A percentile compares a stretch with the other conserved stretches of the same genome.
Evolutionary conservation across 208 protist species (phyloP).

Genomic region (Wallacemonas collosoma): DNA sequence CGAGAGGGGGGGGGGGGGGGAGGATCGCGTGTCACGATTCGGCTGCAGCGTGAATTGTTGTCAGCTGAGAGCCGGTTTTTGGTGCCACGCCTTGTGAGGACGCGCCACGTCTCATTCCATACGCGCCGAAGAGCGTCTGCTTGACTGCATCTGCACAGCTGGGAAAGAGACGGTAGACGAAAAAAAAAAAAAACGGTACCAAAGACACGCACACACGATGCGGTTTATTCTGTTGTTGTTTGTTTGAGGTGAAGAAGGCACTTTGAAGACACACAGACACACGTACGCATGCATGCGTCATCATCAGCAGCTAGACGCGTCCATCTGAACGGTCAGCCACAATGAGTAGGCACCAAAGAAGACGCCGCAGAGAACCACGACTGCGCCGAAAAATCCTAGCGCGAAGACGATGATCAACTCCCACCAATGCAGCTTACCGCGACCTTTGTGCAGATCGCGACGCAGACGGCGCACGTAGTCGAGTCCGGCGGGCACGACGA

Average conservation of each 20-base stretch:
- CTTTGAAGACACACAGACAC: no score
- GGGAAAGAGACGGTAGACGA: neutral
- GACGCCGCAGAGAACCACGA: conserved; percentile 47
- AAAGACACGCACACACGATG: neutral
- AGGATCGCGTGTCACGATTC: no score
- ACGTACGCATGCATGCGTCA: neutral
- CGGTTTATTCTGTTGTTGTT: no score
- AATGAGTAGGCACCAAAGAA: conserved; percentile 49
- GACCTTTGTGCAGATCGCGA: conserved; percentile 30
- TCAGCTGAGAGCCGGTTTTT: no score
- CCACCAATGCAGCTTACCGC: conserved; percentile 36
- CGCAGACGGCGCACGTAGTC: conserved; percentile 54
- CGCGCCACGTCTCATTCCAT: no score
- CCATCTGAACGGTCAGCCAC: conserved; percentile 49
- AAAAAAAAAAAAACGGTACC: neutral
- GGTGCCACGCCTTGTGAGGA: no score
- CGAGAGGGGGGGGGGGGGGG: no score
- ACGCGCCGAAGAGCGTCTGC: no score
- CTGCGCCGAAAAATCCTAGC: conserved; percentile 48
- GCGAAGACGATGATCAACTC: conserved; percentile 47
- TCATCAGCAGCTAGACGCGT: conserved; percentile 35
- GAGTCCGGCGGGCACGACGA: conserved; percentile 51
- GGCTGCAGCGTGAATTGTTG: no score
- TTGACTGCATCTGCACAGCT: no score
- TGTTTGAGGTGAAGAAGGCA: no score